A percentile compares a stretch with the other conserved stretches of the same genome.
phyloP scores from a whole-genome alignment of 805 yeast genomes.

The Saccharomycopsis sp. region DNA sequence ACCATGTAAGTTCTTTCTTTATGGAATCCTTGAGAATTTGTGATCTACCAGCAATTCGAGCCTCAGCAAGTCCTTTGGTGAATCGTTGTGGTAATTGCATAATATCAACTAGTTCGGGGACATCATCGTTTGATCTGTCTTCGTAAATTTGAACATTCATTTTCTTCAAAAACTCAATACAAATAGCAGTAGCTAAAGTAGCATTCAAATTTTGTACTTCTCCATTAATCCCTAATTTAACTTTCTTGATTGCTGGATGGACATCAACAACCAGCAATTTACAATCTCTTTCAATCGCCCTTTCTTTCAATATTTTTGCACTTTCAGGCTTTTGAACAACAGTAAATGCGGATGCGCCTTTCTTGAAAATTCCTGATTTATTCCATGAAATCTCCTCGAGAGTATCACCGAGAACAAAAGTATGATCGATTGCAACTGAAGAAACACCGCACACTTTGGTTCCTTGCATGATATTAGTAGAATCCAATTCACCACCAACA shows the following conservation, averaged over 20 bases:
- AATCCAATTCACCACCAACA: constrained; percentile 95
- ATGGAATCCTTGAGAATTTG: constrained; percentile 50
- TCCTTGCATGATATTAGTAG: constrained; percentile 77
- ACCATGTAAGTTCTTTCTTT: constrained; percentile 57
- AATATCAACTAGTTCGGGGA: constrained; percentile 20
- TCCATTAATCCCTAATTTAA: constrained; percentile 70
- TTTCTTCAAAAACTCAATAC: constrained; percentile 48
- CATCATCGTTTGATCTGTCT: constrained; percentile 17
- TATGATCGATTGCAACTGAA: constrained; percentile 88
- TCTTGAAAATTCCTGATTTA: constrained; percentile 87
- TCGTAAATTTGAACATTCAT: constrained; percentile 36
- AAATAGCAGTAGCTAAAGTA: constrained; percentile 72
- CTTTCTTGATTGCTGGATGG: constrained; percentile 30
- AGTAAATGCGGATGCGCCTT: constrained; percentile 56
- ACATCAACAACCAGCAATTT: constrained; percentile 46
- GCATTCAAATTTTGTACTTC: constrained; percentile 83
- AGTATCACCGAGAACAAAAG: constrained; percentile 77
- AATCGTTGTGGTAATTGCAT: constrained; percentile 42
- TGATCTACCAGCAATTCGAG: constrained; percentile 95
- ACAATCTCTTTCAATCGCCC: constrained; percentile 61
- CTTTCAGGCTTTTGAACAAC: constrained; percentile 55
- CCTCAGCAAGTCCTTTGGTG: constrained; percentile 51
- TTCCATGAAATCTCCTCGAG: constrained; percentile 92
- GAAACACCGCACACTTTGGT: constrained; percentile 86
- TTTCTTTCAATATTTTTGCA: constrained; percentile 45